Percentiles rank a stretch among this genome's conserved stretches.
Conservation (phyloP, 139 green algal species). For the Closterium sp. region DNA sequence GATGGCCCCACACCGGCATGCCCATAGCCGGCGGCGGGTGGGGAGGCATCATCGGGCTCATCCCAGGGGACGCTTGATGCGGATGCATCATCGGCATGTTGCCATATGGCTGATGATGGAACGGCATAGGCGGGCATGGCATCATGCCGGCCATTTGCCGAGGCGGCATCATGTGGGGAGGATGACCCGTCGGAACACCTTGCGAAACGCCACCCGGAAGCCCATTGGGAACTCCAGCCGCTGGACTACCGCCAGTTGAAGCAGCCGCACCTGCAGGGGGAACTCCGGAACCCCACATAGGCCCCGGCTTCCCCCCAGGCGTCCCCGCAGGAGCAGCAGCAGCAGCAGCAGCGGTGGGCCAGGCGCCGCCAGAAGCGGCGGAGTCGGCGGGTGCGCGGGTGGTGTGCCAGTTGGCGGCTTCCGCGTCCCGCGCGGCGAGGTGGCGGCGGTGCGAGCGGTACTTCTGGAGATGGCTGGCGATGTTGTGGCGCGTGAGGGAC, state of each 20-base stretch:
- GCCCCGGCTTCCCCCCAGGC: background rate
- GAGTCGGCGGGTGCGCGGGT: background rate
- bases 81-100: background rate
- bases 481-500: slow-evolving; percentile 61
- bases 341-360: background rate
- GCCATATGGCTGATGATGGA: background rate
- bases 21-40: background rate
- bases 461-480: slow-evolving; percentile 63
- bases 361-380: background rate
- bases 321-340: background rate
- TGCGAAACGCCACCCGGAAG: background rate
- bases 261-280: background rate
- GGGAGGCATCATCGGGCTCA: background rate
- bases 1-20: background rate
- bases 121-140: background rate
- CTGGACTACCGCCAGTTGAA: background rate
- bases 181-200: background rate
- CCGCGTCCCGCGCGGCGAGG: slow-evolving; percentile 27
- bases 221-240: background rate
- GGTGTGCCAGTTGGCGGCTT: slow-evolving; percentile 41
- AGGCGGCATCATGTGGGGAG: background rate
- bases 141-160: background rate
- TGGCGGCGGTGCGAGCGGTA: slow-evolving; percentile 49
- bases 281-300: background rate
- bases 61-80: background rate